Conservation (phyloP, 345 rosid species). For the Salix arbutifolia region DNA sequence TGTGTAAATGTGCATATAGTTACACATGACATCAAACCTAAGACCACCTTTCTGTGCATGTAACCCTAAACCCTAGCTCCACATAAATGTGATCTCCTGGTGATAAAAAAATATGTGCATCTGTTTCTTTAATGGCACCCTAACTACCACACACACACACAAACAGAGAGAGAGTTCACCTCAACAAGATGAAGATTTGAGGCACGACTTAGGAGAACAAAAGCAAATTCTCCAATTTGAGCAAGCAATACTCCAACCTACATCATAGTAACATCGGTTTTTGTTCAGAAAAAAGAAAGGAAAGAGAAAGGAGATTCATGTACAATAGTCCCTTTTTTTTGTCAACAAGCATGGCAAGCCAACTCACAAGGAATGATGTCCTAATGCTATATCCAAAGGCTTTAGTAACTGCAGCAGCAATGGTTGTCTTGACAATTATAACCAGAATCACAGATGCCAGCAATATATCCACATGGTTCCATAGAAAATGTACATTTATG, state of each 20-base stretch:
- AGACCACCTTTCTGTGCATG: background rate
- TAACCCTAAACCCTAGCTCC: background rate
- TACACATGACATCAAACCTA: background rate
- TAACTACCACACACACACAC: background rate
- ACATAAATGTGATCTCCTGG: background rate
- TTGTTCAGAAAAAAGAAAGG: background rate
- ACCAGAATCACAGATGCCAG: constrained; percentile 93
- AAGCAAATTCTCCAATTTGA: constrained; percentile 98
- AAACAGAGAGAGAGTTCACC: constrained; percentile 38
- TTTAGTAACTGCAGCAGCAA: constrained; percentile 61
- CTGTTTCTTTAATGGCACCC: background rate
- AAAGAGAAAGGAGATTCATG: background rate
- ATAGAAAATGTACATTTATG: constrained; percentile 89
- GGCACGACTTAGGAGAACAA: constrained; percentile 90
- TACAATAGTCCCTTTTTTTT: background rate
- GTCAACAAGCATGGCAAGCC: constrained; percentile 14
- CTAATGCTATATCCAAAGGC: constrained; percentile 75
- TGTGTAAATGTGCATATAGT: background rate
- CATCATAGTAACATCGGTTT: constrained; percentile 1
- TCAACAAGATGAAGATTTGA: constrained; percentile 89
- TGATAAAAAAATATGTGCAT: background rate
- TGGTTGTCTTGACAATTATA: constrained; percentile 78
- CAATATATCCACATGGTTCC: constrained; percentile 98
- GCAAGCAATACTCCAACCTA: constrained; percentile 92
- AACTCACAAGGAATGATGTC: constrained; percentile 86